Conservation (phyloP, 2,329 filamentous ascomycete genomes). For the Aspergillus versicolor region DNA sequence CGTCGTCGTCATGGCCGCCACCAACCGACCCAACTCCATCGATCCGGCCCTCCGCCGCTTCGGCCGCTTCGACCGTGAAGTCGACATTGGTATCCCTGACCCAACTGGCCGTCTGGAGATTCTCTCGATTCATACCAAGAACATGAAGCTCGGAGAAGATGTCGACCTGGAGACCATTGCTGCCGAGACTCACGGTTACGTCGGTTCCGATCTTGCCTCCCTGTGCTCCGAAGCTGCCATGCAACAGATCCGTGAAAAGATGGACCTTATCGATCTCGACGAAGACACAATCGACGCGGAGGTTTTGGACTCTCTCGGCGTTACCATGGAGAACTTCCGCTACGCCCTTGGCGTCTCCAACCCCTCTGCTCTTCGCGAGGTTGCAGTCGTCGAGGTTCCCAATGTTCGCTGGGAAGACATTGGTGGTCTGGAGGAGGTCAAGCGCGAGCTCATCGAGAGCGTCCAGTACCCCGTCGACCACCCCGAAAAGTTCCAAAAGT, state of each 20-base stretch:
- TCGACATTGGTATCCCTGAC: conserved; percentile 97
- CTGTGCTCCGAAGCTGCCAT: conserved; percentile 99
- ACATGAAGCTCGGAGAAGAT: conserved; percentile 98
- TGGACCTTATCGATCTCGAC: conserved; percentile 98
- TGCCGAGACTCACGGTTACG: conserved; percentile 96
- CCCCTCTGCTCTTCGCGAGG: conserved; percentile 96
- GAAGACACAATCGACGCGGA: conserved; percentile 99
- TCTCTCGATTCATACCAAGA: conserved; percentile 99
- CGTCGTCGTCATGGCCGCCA: conserved; percentile 98
- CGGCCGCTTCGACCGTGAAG: conserved; percentile 97
- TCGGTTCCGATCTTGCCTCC: conserved; percentile 96
- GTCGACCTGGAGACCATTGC: conserved; percentile 97
- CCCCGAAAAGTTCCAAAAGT: conserved; percentile 99
- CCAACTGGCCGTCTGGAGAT: conserved; percentile 98
- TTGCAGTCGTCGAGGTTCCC: conserved; percentile 97
- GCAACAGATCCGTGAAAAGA: conserved; percentile 99
- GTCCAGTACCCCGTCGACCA: conserved; percentile 99
- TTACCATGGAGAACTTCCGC: conserved; percentile 99
- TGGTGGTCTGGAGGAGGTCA: conserved; percentile 96
- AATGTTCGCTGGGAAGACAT: conserved; percentile 99
- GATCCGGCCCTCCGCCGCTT: conserved; percentile 96
- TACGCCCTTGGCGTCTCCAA: conserved; percentile 98
- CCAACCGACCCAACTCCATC: conserved; percentile 98
- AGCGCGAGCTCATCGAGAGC: conserved; percentile 98
- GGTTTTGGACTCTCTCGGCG: conserved; percentile 94